These are phyloP conservation scores for Cyberlindnera maritima DNA, from an alignment of 805 yeast species.

Conservation along the genomic window DNA sequence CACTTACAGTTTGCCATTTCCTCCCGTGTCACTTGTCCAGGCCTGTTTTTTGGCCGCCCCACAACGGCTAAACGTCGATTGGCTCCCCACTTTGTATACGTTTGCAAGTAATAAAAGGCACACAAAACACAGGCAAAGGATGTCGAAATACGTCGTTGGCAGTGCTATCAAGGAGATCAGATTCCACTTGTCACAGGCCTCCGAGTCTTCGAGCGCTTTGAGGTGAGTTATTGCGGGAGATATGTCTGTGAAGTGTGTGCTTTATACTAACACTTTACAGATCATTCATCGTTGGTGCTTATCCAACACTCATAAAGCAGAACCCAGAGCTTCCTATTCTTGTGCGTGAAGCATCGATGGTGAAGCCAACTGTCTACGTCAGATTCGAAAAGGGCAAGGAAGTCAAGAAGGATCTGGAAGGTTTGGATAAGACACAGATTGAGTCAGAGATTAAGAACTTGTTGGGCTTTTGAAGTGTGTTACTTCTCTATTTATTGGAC, in stretches of 20 bases:
- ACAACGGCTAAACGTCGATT: too few relatives aligned
- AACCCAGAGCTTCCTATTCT: conserved; percentile 71
- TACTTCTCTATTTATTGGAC: conserved; percentile 4
- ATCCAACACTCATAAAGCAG: conserved; percentile 59
- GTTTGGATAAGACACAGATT: conserved; percentile 28
- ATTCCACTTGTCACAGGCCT: conserved; percentile 78
- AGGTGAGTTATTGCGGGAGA: conserved; percentile 42
- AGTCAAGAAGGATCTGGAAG: conserved; percentile 35
- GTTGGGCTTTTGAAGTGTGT: conserved; percentile 10
- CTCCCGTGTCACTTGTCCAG: too few relatives aligned
- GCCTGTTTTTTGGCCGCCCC: too few relatives aligned
- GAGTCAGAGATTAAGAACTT: conserved; percentile 23
- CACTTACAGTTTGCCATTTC: too few relatives aligned
- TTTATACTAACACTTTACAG: conserved; percentile 32
- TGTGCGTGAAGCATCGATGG: conserved; percentile 65
- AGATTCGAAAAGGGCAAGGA: conserved; percentile 52
- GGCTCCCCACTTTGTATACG: not conserved
- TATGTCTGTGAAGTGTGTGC: too few relatives aligned
- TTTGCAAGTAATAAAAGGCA: not conserved
- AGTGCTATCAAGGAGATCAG: conserved; percentile 71
- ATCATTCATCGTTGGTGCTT: conserved; percentile 58
- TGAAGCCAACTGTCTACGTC: conserved; percentile 71
- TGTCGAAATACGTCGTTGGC: conserved; percentile 36
- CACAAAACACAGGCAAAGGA: not conserved
- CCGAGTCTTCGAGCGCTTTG: conserved; percentile 64